A percentile compares a stretch with the other conserved stretches of the same genome.
These are phyloP conservation scores for Nitzschia palea DNA, from an alignment of 108 stramenopile genomes.

Conservation along the genomic window DNA sequence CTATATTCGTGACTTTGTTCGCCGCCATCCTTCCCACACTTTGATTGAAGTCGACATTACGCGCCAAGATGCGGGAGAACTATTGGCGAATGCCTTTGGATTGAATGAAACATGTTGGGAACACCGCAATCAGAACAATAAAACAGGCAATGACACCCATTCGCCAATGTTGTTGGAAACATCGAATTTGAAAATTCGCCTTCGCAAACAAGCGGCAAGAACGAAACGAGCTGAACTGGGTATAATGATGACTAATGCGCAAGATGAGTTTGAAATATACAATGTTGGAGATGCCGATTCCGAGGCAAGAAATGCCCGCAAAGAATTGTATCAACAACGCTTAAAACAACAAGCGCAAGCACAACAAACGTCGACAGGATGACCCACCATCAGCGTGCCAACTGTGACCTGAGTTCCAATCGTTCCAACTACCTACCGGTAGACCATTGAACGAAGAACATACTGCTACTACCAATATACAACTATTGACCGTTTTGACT, in stretches of 20 bases:
- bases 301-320: constrained; percentile 1
- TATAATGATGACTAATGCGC: neutral
- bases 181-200: neutral
- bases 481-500: too few species aligned
- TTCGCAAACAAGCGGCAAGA: neutral
- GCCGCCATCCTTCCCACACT: constrained; percentile 22
- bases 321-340: constrained; percentile 2
- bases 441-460: too few species aligned
- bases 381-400: too few species aligned
- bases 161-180: neutral
- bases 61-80: constrained; percentile 8
- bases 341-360: too few species aligned
- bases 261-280: neutral
- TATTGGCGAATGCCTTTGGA: constrained; percentile 18
- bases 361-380: too few species aligned
- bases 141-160: neutral
- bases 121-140: constrained; percentile 7
- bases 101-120: constrained; percentile 25
- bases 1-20: constrained; percentile 26
- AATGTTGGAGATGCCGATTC: neutral
- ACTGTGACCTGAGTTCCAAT: too few species aligned
- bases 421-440: too few species aligned
- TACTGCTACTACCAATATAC: too few species aligned
- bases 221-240: neutral
- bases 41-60: constrained; percentile 36